These are phyloP conservation scores for Termitomyces sp. DNA, from an alignment of 768 basidiomycete genomes.

Conservation along the genomic window DNA sequence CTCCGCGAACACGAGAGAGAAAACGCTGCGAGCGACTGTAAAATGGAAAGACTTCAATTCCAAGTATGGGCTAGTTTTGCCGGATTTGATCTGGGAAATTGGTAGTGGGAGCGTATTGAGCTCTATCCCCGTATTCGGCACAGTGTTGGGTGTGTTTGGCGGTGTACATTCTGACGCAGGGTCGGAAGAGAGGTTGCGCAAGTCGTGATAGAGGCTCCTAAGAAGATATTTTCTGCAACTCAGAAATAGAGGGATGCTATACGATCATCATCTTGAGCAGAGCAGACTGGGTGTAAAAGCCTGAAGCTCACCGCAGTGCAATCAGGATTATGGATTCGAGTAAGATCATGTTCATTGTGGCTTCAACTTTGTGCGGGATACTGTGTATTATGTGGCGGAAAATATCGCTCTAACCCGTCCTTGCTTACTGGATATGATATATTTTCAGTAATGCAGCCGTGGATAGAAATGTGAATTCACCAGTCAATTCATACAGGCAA, in stretches of 20 bases:
- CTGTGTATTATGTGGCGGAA: not conserved
- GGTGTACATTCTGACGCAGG: slow-evolving; percentile 15
- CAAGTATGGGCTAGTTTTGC: slow-evolving; percentile 12
- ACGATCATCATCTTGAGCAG: not conserved
- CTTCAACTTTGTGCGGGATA: not conserved
- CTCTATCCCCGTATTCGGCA: slow-evolving; percentile 26
- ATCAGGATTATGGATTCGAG: slow-evolving; percentile 3
- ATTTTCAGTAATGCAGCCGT: not conserved
- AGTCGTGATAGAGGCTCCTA: slow-evolving; percentile 52
- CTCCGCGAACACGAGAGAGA: slow-evolving; percentile 72
- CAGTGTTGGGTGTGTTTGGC: slow-evolving; percentile 14
- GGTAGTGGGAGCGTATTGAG: slow-evolving; percentile 36
- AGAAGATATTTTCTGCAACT: slow-evolving; percentile 57
- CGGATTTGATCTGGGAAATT: slow-evolving; percentile 21
- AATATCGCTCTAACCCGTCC: not conserved
- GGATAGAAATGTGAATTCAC: not conserved
- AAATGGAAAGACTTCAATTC: slow-evolving; percentile 39
- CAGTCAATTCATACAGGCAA: not conserved
- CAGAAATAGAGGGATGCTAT: slow-evolving; percentile 47
- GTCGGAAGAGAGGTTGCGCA: slow-evolving; percentile 39
- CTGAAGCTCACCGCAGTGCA: slow-evolving; percentile 5
- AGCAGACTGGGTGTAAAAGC: not conserved
- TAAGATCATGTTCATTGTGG: slow-evolving; percentile 7
- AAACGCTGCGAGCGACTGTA: slow-evolving; percentile 48
- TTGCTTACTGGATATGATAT: not conserved